Evolutionary conservation across 768 basidiomycete genomes (phyloP).

Genomic region (Boletus edulis): DNA sequence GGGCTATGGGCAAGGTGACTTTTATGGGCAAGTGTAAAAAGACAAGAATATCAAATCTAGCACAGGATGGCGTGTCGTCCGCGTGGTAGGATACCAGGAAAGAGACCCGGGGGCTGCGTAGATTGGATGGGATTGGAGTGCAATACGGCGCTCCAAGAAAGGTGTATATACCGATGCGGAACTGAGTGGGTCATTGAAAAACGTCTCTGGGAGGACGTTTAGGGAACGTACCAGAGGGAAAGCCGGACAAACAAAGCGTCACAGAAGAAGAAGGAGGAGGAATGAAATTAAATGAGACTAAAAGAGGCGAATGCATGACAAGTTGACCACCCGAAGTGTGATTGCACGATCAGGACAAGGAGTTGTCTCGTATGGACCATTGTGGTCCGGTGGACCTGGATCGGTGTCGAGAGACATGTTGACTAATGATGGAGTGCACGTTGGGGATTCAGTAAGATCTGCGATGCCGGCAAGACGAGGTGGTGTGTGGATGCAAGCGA

Average conservation of each 20-base stretch:
- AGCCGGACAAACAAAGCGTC: slow-evolving; percentile 28
- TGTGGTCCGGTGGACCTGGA: slow-evolving; percentile 16
- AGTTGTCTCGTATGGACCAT: slow-evolving; percentile 17
- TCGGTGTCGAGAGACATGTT: slow-evolving; percentile 15
- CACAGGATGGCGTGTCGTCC: slow-evolving; percentile 32
- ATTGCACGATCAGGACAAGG: slow-evolving; percentile 20
- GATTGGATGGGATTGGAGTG: slow-evolving; percentile 19
- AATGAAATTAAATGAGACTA: slow-evolving; percentile 30
- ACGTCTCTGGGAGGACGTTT: slow-evolving; percentile 22
- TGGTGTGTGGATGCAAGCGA: slow-evolving; percentile 15
- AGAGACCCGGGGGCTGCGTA: slow-evolving; percentile 16
- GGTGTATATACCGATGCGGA: slow-evolving; percentile 31
- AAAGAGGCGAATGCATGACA: slow-evolving; percentile 26
- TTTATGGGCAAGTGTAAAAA: slow-evolving; percentile 20
- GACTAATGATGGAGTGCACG: slow-evolving; percentile 22
- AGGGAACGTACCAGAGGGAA: slow-evolving; percentile 24
- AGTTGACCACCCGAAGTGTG: slow-evolving; percentile 27
- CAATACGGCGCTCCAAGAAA: slow-evolving; percentile 10
- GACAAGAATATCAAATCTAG: slow-evolving; percentile 31
- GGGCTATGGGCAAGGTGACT: slow-evolving; percentile 33
- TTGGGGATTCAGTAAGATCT: slow-evolving; percentile 22
- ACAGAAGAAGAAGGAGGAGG: slow-evolving; percentile 29
- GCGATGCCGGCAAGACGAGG: slow-evolving; percentile 18
- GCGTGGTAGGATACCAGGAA: slow-evolving; percentile 22
- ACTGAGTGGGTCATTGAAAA: slow-evolving; percentile 29